phyloP scores from a whole-genome alignment of 176 grass and related monocot genomes.

The Oryza longistaminata region DNA sequence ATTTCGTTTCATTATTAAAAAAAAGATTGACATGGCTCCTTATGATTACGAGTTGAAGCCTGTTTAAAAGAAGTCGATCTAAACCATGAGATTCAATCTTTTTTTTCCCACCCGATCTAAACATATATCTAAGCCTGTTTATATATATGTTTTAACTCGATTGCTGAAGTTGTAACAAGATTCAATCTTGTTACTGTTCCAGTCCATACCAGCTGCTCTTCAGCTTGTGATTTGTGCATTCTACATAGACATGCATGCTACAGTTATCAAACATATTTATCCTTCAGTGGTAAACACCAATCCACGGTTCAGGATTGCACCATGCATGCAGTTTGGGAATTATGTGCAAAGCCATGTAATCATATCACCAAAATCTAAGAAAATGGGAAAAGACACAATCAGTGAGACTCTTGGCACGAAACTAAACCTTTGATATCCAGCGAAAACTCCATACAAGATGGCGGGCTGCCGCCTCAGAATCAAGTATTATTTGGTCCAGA shows the following conservation, averaged over 20 bases:
- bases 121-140: no score
- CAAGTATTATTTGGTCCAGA: constrained; percentile 35
- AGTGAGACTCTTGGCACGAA: background rate
- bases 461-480: constrained; percentile 15
- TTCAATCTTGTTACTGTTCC: background rate
- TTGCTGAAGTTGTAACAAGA: background rate
- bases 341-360: background rate
- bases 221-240: background rate
- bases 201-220: background rate
- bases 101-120: no score
- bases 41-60: no score
- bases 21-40: no score
- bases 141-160: background rate
- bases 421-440: background rate
- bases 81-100: no score
- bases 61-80: no score
- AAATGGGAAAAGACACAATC: background rate
- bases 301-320: no score
- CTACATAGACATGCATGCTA: background rate
- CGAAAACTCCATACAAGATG: constrained; percentile 20
- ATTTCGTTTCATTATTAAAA: no score
- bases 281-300: no score
- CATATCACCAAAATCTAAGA: background rate
- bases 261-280: background rate
- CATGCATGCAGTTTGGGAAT: no score